Conservation (phyloP, 1,284 basidiomycete genomes). For the Sanghuangporus baumii region DNA sequence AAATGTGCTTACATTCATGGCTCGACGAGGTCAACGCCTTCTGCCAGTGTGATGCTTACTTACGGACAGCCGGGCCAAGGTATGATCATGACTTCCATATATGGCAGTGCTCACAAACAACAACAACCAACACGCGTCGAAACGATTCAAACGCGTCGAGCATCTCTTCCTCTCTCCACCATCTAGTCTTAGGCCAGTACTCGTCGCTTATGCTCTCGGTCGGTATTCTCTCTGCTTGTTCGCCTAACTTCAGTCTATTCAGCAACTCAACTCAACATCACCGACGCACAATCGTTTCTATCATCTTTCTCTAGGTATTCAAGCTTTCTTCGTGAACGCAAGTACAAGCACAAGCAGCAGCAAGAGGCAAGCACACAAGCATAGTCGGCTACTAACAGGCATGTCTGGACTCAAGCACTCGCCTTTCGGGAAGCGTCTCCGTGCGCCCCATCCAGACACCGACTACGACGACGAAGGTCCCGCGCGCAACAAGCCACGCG, state of each 20-base stretch:
- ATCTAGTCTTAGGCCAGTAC: not conserved
- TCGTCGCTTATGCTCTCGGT: conserved; percentile 3
- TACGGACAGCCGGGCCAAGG: not conserved
- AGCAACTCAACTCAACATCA: not conserved
- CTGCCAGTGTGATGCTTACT: too few species aligned
- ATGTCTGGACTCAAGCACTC: conserved; percentile 78
- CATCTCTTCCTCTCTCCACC: conserved; percentile 3
- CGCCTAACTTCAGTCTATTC: not conserved
- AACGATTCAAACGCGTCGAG: conserved; percentile 9
- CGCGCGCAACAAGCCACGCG: conserved; percentile 44
- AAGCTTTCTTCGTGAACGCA: not conserved
- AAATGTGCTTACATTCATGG: conserved; percentile 36
- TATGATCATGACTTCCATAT: not conserved
- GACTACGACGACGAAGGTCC: conserved; percentile 36
- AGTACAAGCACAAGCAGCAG: too few species aligned
- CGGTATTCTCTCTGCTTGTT: conserved; percentile 6
- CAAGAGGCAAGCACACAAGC: not conserved
- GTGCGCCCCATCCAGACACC: conserved; percentile 54
- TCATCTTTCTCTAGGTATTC: not conserved
- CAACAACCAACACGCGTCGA: conserved; percentile 9
- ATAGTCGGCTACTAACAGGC: conserved; percentile 13
- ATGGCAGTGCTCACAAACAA: not conserved
- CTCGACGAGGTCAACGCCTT: conserved; percentile 16
- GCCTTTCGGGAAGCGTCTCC: conserved; percentile 71
- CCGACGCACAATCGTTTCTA: not conserved